Base-by-base conservation (phyloP, 345 rosid genomes). In the Bruguiera sexangula region DNA sequence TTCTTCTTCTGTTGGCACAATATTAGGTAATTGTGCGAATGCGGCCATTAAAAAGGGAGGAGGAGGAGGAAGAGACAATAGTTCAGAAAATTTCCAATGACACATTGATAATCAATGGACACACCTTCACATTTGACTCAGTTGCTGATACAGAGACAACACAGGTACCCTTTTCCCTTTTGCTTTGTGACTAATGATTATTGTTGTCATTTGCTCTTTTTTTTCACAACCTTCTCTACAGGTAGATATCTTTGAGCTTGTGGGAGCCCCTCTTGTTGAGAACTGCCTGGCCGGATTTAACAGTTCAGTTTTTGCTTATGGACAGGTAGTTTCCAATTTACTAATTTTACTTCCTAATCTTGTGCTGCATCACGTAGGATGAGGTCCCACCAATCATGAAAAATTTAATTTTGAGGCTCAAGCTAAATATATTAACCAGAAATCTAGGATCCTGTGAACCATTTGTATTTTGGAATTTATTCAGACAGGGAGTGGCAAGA, bases 401-500 rank as follows among this genome's bases (percentile, higher is more conserved):
- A 39, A 39, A 39, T 39, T 39, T 39, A 39, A 39, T 11, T 3
- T 9, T 39, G 46, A 10, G 10, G 46, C 15, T 10, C 46, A 3
- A 39, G 11, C 4, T 10, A 11, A 39, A 39, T 39, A 39, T 39
- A 39, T 39, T 39, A 11, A 39, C 46, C 16, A 10, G 15, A 10
- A 39, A 39, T 9, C 15, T 10, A 39, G 13, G 46, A 39, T 39
- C 16, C 11, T 55, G 59, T 22, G 19, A 55, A 55, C 29, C 5
- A 55, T 55, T 26, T n/a, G 1, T 22, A n/a, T 22, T 26, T 52
- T 57, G 46, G 43, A 69, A 67, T 67, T 68, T 73, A 58, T 62
- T 72, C 70, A 92, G 98, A 95, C 96, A 9, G 98, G 99, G 59
- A 95, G 99, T 62, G 97, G 99, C 60, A 95, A 95, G 80, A 92